Conservation (phyloP, 1,284 basidiomycete species). For the Trichosporon coremiiforme region DNA sequence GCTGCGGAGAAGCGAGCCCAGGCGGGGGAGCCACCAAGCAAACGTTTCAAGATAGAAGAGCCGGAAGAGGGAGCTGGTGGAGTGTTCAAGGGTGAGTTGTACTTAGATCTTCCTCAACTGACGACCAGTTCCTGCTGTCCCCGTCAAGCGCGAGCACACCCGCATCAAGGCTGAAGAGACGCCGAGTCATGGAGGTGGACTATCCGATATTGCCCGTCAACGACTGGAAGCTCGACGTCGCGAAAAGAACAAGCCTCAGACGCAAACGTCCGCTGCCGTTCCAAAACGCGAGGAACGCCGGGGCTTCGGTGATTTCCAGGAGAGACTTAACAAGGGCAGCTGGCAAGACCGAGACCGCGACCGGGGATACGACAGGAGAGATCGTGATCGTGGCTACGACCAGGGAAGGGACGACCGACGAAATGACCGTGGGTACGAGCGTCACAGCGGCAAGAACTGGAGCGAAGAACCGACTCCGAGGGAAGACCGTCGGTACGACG, state of each 20-base stretch:
- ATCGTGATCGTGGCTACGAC: constrained; percentile 35
- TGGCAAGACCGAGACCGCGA: constrained; percentile 58
- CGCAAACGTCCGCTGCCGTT: constrained; percentile 37
- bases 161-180: constrained; percentile 83
- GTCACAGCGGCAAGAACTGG: constrained; percentile 48
- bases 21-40: constrained; percentile 61
- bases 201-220: constrained; percentile 72
- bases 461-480: constrained; percentile 65
- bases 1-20: constrained; percentile 79
- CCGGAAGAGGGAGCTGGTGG: constrained; percentile 54
- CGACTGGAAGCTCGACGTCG: constrained; percentile 74
- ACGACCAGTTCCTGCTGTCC: constrained; percentile 66
- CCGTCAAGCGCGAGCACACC: constrained; percentile 62
- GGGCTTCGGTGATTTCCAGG: constrained; percentile 54
- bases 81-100: constrained; percentile 74
- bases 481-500: constrained; percentile 65
- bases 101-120: constrained; percentile 49
- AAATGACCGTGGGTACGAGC: constrained; percentile 26
- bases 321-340: constrained; percentile 53
- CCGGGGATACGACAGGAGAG: constrained; percentile 34
- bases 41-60: constrained; percentile 65
- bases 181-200: constrained; percentile 86
- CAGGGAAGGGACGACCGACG: constrained; percentile 34
- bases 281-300: constrained; percentile 35
- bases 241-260: constrained; percentile 63